These are phyloP conservation scores for Bretziella fagacearum DNA, from an alignment of 2,329 filamentous ascomycete species.

Conservation along the genomic window DNA sequence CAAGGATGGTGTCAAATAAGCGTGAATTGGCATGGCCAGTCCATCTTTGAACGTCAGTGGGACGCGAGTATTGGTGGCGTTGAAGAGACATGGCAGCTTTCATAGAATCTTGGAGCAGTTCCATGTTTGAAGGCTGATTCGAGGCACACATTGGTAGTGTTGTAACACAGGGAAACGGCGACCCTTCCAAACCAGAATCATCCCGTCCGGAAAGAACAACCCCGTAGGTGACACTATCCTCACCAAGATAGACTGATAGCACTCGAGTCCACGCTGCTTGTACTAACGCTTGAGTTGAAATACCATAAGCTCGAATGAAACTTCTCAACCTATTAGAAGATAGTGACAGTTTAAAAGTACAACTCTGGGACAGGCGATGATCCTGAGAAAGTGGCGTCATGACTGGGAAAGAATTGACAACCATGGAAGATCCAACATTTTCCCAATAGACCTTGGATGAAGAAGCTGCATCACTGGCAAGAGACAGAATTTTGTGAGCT, in stretches of 20 bases:
- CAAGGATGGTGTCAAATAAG: constrained; percentile 72
- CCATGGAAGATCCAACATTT: constrained; percentile 31
- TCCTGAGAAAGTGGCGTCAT: constrained; percentile 43
- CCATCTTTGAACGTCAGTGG: constrained; percentile 57
- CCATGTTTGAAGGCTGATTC: constrained; percentile 22
- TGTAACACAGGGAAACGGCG: constrained; percentile 62
- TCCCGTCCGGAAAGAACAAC: constrained; percentile 62
- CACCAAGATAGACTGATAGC: constrained; percentile 60
- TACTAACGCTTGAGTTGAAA: constrained; percentile 59
- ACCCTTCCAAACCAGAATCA: constrained; percentile 37
- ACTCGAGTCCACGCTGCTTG: constrained; percentile 66
- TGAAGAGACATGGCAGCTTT: constrained; percentile 45
- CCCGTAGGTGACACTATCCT: constrained; percentile 58
- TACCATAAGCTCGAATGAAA: constrained; percentile 23
- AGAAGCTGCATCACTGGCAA: not conserved
- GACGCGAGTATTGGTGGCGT: constrained; percentile 53
- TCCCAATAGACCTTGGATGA: constrained; percentile 43
- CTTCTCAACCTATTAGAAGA: not conserved
- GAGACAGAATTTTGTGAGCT: not conserved
- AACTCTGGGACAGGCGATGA: constrained; percentile 22
- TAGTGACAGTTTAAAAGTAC: constrained; percentile 9
- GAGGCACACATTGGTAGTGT: constrained; percentile 62
- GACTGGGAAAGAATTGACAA: constrained; percentile 57
- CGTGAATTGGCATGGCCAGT: constrained; percentile 45
- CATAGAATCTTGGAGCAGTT: constrained; percentile 47